Evolutionary conservation across 2,329 filamentous ascomycete genomes (phyloP).

Genomic region (Nemania sp.): DNA sequence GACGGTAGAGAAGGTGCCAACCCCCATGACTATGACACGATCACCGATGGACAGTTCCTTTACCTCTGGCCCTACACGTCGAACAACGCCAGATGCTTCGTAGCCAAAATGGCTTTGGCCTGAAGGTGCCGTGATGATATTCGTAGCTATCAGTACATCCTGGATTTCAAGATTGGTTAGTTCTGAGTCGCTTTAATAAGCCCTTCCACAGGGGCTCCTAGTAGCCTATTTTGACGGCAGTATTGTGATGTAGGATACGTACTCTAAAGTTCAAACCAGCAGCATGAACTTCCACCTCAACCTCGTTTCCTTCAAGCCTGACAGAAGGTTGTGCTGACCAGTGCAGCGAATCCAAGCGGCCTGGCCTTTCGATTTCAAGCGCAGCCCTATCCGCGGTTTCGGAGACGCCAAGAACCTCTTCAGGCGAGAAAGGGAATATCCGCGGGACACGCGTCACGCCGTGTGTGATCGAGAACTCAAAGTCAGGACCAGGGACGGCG

Average conservation of each 20-base stretch:
- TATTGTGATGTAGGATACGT: background rate
- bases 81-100: slow-evolving; percentile 8
- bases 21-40: background rate
- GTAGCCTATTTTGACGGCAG: too few relatives aligned
- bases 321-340: too few relatives aligned
- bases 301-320: background rate
- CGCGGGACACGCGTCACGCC: background rate
- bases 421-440: background rate
- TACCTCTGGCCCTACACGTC: background rate
- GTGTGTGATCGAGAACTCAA: background rate
- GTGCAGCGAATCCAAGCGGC: background rate
- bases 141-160: background rate
- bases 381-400: too few relatives aligned
- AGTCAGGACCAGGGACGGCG: background rate
- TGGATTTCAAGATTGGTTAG: too few relatives aligned
- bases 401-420: background rate
- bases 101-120: too few relatives aligned
- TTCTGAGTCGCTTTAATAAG: too few relatives aligned
- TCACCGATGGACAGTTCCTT: slow-evolving; percentile 12
- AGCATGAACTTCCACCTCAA: slow-evolving; percentile 1
- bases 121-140: too few relatives aligned
- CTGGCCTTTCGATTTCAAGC: background rate
- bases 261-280: slow-evolving; percentile 10
- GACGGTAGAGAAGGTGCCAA: background rate
- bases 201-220: too few relatives aligned